Evolutionary conservation across 306 rosid genomes (phyloP), one percentile per base, ranked within the genome.

Genomic region (Crotalaria pallida): DNA sequence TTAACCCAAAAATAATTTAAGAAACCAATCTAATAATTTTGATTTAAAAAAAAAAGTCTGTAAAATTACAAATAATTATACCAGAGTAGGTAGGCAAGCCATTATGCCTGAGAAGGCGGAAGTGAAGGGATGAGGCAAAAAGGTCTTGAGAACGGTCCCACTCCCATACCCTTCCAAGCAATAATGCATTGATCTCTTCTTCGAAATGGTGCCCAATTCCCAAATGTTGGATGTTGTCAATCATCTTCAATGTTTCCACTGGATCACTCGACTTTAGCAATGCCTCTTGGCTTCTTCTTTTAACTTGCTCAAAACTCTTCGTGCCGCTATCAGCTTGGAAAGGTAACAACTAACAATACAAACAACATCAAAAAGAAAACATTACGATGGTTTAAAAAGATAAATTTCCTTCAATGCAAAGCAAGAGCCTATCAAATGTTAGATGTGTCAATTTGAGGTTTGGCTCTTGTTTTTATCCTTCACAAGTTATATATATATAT

Each of bases 61-160:
- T 17, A 8, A n/a, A 47, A 1, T 6, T 0, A 27, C 9, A 34
- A 22, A 4, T 1, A 9, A 0, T 0, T 29, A 23, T 48, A 82
- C 86, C 86, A n/a, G 86, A 58, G 44, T 0, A 10, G 43, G 55
- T 47, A 3, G 74, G 33, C 10, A 6, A 69, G 10, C 67, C 69
- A 62, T 72, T 55, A 18, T 79, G 75, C 33, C 84, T 72, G 0
- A 72, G 64, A 7, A 83, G 12, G 34, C 84, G 80, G 16, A 83
- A 83, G 16, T 61, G 74, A 67, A 83, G 84, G 17, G 87, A 21
- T 0, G 87, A 72, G 21, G 77, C 52, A 62, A 33, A 79, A 43
- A 83, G 80, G 19, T 79, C 74, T 10, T 57, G 44, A 23, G 74
- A 12, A 0, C 50, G 1, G 9, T 79, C 71, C 77, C 72, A 76